A percentile compares a stretch with the other conserved stretches of the same genome.
phyloP scores from a whole-genome alignment of 768 basidiomycete genomes.

The Pleurotus cornucopiae region DNA sequence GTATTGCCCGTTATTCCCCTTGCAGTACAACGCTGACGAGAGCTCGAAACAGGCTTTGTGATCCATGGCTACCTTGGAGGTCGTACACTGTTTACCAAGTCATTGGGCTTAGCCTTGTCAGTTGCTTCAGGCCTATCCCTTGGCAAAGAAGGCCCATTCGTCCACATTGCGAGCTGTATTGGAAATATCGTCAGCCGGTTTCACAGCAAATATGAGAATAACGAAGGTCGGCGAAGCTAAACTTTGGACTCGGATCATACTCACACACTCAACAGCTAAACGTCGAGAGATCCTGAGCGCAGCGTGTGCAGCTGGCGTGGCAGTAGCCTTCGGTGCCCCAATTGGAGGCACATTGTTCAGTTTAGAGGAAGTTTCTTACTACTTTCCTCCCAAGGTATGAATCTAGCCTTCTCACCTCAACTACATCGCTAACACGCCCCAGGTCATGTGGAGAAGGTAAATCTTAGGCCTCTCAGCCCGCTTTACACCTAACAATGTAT shows the following conservation, averaged over 20 bases:
- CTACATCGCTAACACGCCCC: not conserved
- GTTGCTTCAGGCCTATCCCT: slow-evolving; percentile 91
- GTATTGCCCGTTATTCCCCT: slow-evolving; percentile 24
- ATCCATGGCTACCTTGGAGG: slow-evolving; percentile 96
- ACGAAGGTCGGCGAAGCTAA: slow-evolving; percentile 62
- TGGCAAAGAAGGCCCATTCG: slow-evolving; percentile 70
- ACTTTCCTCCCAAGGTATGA: slow-evolving; percentile 86
- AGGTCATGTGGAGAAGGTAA: slow-evolving; percentile 94
- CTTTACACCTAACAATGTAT: slow-evolving; percentile 9
- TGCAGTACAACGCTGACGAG: too few relatives aligned
- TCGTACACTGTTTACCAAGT: slow-evolving; percentile 85
- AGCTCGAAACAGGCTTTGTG: slow-evolving; percentile 65
- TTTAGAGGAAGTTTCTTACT: slow-evolving; percentile 94
- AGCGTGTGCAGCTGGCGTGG: slow-evolving; percentile 95
- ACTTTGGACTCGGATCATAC: too few relatives aligned
- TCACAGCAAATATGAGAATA: slow-evolving; percentile 87
- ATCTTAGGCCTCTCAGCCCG: slow-evolving; percentile 17
- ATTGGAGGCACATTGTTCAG: slow-evolving; percentile 92
- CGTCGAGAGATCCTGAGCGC: slow-evolving; percentile 93
- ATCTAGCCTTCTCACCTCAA: not conserved
- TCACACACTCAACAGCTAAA: slow-evolving; percentile 52
- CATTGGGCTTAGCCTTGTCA: slow-evolving; percentile 82
- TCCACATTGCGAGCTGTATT: slow-evolving; percentile 89
- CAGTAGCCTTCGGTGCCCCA: slow-evolving; percentile 96
- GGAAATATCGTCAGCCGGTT: slow-evolving; percentile 91